A percentile compares a stretch with the other conserved stretches of the same genome.
These are phyloP conservation scores for Fusarium sulawesiense DNA, from an alignment of 2,329 filamentous ascomycete species.

Conservation along the genomic window DNA sequence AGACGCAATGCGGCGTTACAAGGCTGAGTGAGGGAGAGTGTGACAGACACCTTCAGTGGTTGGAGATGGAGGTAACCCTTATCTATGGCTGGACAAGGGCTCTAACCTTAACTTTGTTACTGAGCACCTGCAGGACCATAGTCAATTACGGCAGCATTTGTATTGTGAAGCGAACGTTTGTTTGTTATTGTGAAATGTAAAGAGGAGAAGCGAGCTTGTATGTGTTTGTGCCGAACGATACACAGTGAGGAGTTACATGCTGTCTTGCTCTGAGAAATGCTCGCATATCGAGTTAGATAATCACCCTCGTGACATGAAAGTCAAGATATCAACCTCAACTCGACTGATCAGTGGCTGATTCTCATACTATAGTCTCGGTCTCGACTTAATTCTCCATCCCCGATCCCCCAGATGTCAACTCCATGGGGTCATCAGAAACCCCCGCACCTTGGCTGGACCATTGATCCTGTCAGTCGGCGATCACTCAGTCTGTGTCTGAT, in stretches of 20 bases:
- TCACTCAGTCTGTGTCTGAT: neutral
- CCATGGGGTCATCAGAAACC: constrained; percentile 13
- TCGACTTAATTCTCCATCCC: neutral
- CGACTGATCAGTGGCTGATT: constrained; percentile 11
- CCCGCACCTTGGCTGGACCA: constrained; percentile 23
- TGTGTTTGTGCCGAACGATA: neutral
- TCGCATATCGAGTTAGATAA: neutral
- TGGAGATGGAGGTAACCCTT: constrained; percentile 15
- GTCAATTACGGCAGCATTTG: neutral
- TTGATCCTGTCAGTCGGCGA: neutral
- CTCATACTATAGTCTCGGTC: neutral
- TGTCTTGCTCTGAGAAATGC: neutral
- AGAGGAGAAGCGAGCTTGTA: neutral
- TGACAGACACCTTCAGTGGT: neutral
- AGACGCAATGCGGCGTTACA: neutral
- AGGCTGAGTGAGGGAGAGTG: constrained; percentile 13
- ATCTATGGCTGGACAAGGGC: neutral
- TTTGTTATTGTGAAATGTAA: neutral
- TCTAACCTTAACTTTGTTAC: constrained; percentile 26
- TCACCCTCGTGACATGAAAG: neutral
- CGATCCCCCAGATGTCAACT: constrained; percentile 1
- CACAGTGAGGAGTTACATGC: neutral
- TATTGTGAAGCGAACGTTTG: neutral
- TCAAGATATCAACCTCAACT: neutral
- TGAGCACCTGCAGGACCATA: neutral